Conservation (phyloP, 805 yeast genomes). For the Hanseniaspora mollemarum region DNA sequence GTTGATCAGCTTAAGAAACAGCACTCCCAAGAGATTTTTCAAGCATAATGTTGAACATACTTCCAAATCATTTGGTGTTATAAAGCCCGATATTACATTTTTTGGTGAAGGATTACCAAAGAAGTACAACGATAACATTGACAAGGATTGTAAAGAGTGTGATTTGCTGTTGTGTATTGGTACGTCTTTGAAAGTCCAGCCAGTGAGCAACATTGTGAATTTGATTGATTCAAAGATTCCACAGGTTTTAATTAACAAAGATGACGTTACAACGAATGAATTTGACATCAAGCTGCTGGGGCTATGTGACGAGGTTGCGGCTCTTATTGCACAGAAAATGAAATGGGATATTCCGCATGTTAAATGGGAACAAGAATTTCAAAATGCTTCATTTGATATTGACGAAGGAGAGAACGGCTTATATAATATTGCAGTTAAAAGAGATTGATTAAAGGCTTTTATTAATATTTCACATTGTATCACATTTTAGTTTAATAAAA, state of each 20-base stretch:
- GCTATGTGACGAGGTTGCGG: conserved; percentile 70
- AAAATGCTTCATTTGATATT: conserved; percentile 21
- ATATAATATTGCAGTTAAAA: conserved; percentile 21
- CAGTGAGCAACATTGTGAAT: conserved; percentile 80
- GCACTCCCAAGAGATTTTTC: not conserved
- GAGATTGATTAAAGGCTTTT: not conserved
- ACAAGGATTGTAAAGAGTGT: conserved; percentile 52
- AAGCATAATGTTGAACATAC: conserved; percentile 18
- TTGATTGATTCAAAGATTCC: conserved; percentile 63
- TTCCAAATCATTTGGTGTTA: conserved; percentile 56
- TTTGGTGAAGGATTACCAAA: conserved; percentile 78
- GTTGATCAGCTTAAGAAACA: not conserved
- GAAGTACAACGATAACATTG: conserved; percentile 48
- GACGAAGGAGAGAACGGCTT: conserved; percentile 27
- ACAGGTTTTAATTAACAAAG: conserved; percentile 67
- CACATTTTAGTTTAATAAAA: too few relatives aligned
- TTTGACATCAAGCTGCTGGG: conserved; percentile 73
- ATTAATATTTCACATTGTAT: too few relatives aligned
- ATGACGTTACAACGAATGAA: conserved; percentile 61
- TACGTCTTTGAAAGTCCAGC: conserved; percentile 83
- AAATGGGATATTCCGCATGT: conserved; percentile 52
- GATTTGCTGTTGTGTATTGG: conserved; percentile 79
- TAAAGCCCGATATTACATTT: conserved; percentile 88
- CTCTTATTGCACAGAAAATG: conserved; percentile 46
- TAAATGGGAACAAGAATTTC: conserved; percentile 33